Percentiles rank a stretch among this genome's conserved stretches.
phyloP scores from a whole-genome alignment of 2,329 filamentous ascomycete genomes.

The Mycosphaerella sp. region DNA sequence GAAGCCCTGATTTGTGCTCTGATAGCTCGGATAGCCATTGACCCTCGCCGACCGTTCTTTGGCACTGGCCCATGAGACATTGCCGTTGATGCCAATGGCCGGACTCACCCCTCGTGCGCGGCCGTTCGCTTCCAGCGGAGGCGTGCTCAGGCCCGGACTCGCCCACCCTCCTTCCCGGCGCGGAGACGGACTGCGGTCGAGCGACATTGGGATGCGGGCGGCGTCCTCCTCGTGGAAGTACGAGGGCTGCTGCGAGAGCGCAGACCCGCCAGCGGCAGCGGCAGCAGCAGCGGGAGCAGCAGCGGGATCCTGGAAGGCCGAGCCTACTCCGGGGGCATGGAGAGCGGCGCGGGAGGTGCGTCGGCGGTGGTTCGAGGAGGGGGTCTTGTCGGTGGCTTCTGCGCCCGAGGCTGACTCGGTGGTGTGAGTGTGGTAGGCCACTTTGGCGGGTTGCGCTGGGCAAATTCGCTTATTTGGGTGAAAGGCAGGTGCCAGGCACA shows the following conservation, averaged over 20 bases:
- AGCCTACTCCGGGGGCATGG: slow-evolving; percentile 10
- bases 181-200: slow-evolving; percentile 83
- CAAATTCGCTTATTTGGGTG: not conserved
- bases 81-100: slow-evolving; percentile 45
- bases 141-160: slow-evolving; percentile 68
- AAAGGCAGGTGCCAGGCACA: slow-evolving; percentile 2
- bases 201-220: slow-evolving; percentile 55
- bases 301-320: slow-evolving; percentile 5
- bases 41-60: slow-evolving; percentile 69
- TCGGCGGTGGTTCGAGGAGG: slow-evolving; percentile 19
- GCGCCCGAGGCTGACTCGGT: slow-evolving; percentile 15
- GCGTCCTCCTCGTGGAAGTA: slow-evolving; percentile 25
- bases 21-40: slow-evolving; percentile 67
- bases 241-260: slow-evolving; percentile 14
- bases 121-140: slow-evolving; percentile 40
- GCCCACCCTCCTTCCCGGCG: slow-evolving; percentile 79
- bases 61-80: slow-evolving; percentile 74
- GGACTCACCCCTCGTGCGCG: slow-evolving; percentile 62
- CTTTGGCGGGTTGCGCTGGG: not conserved
- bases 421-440: slow-evolving; percentile 1
- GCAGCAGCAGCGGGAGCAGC: slow-evolving; percentile 2
- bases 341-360: slow-evolving; percentile 17
- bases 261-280: not conserved
- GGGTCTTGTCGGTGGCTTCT: slow-evolving; percentile 15
- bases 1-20: slow-evolving; percentile 75